phyloP scores from a whole-genome alignment of 2,329 filamentous ascomycete species.

The Claviceps digitariae region DNA sequence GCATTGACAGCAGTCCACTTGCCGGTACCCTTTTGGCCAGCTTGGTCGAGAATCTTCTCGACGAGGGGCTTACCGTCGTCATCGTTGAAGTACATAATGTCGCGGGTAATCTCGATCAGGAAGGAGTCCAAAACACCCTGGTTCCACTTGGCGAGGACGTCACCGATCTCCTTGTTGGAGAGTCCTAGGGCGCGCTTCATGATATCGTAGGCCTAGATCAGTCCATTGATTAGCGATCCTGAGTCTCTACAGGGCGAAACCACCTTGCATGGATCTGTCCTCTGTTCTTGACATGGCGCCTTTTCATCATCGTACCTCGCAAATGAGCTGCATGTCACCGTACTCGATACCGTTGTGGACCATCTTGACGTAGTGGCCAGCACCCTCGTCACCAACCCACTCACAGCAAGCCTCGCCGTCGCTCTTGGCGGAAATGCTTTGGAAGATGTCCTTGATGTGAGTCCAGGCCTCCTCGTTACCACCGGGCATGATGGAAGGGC shows the following conservation, averaged over 20 bases:
- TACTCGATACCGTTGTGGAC: constrained; percentile 99
- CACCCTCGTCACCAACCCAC: constrained; percentile 99
- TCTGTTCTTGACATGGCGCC: background rate
- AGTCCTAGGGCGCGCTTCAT: constrained; percentile 96
- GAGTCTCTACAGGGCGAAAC: background rate
- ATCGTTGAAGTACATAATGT: constrained; percentile 97
- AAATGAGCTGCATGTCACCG: constrained; percentile 99
- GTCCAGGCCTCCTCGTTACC: constrained; percentile 98
- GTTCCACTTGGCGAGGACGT: constrained; percentile 94
- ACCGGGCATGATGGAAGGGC: constrained; percentile 96
- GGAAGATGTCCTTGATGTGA: constrained; percentile 97
- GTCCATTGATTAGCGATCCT: background rate
- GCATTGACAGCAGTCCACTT: constrained; percentile 99
- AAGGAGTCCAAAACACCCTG: constrained; percentile 97
- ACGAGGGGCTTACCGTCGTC: constrained; percentile 82
- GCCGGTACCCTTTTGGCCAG: constrained; percentile 97
- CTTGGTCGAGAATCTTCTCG: constrained; percentile 98
- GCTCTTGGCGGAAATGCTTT: constrained; percentile 94
- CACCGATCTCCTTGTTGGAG: constrained; percentile 85
- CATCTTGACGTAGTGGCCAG: constrained; percentile 99
- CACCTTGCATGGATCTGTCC: background rate
- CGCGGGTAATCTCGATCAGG: constrained; percentile 97
- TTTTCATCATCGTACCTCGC: constrained; percentile 55
- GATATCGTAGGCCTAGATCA: constrained; percentile 83
- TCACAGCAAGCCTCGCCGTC: constrained; percentile 96